These are phyloP conservation scores for Diplotaxis tenuifolia DNA, from an alignment of 345 rosid genomes.

Conservation along the genomic window DNA sequence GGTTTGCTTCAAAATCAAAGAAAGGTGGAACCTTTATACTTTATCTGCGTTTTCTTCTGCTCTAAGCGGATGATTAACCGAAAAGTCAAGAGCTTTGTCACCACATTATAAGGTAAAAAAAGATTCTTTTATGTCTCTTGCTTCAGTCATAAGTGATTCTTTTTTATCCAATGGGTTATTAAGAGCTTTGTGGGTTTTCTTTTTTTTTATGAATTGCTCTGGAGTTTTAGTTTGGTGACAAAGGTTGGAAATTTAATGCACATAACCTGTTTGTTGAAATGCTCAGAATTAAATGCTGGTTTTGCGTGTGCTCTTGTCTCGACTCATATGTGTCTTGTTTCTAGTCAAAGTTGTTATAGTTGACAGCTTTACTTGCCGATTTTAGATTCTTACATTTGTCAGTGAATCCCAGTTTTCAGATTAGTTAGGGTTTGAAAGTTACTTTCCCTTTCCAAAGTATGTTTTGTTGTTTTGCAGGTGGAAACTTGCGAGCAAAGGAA, in stretches of 20 bases:
- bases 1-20: slow-evolving; percentile 39
- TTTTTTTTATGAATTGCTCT: slow-evolving; percentile 17
- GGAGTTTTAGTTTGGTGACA: slow-evolving; percentile 5
- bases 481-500: slow-evolving; percentile 25
- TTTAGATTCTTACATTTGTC: slow-evolving; percentile 32
- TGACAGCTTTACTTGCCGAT: slow-evolving; percentile 25
- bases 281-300: slow-evolving; percentile 33
- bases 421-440: too few species aligned
- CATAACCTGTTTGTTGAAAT: slow-evolving; percentile 31
- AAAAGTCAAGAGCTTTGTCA: slow-evolving; percentile 38
- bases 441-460: not conserved
- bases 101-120: slow-evolving; percentile 30
- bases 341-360: not conserved
- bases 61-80: slow-evolving; percentile 52
- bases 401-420: slow-evolving; percentile 14
- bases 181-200: slow-evolving; percentile 11
- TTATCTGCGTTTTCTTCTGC: slow-evolving; percentile 33
- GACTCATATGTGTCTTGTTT: slow-evolving; percentile 13
- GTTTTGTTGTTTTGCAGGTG: slow-evolving; percentile 18
- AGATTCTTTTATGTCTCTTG: slow-evolving; percentile 41
- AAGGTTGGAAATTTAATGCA: slow-evolving; percentile 26
- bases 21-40: slow-evolving; percentile 39
- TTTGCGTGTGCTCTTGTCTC: slow-evolving; percentile 16
- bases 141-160: slow-evolving; percentile 84
- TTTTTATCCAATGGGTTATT: slow-evolving; percentile 31